Percentiles rank a stretch among this genome's conserved stretches.
These are phyloP conservation scores for Cyphellophora attinorum DNA, from an alignment of 2,329 filamentous ascomycete genomes.

Conservation along the genomic window DNA sequence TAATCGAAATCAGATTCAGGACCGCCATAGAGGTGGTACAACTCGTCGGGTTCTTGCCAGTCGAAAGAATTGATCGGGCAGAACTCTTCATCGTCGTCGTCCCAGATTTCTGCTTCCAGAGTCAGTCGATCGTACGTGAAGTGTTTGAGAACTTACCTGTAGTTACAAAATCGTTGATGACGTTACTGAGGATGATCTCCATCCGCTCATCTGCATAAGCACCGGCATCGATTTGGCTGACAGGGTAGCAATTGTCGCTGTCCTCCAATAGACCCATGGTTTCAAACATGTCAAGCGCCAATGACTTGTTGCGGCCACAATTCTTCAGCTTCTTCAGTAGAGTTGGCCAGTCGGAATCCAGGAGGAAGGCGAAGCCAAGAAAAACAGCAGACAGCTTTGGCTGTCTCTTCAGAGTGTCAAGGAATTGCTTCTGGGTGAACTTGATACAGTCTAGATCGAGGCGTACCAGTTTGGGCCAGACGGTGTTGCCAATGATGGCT, in stretches of 20 bases:
- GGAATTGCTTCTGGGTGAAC: conserved; percentile 6
- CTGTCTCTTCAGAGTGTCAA: conserved; percentile 12
- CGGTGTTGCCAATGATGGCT: conserved; percentile 8
- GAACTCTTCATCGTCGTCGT: conserved; percentile 5
- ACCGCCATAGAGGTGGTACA: conserved; percentile 9
- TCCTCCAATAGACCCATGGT: not conserved
- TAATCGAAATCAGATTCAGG: not conserved
- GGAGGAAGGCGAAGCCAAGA: conserved; percentile 13
- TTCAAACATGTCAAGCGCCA: not conserved
- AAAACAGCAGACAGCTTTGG: conserved; percentile 9
- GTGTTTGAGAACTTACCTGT: no score
- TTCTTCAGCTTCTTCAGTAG: not conserved
- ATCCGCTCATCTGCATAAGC: not conserved
- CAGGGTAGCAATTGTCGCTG: not conserved
- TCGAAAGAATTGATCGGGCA: conserved; percentile 10
- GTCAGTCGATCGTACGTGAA: no score
- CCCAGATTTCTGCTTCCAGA: no score
- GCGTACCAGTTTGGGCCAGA: conserved; percentile 11
- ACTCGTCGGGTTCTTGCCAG: conserved; percentile 12
- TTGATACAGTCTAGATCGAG: conserved; percentile 17
- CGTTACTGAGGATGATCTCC: not conserved
- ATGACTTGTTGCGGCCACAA: no score
- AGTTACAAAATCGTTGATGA: not conserved
- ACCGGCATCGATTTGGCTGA: not conserved
- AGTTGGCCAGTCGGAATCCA: conserved; percentile 9